phyloP scores from a whole-genome alignment of 2,329 filamentous ascomycete genomes.

The Phaeosphaeria sp. region DNA sequence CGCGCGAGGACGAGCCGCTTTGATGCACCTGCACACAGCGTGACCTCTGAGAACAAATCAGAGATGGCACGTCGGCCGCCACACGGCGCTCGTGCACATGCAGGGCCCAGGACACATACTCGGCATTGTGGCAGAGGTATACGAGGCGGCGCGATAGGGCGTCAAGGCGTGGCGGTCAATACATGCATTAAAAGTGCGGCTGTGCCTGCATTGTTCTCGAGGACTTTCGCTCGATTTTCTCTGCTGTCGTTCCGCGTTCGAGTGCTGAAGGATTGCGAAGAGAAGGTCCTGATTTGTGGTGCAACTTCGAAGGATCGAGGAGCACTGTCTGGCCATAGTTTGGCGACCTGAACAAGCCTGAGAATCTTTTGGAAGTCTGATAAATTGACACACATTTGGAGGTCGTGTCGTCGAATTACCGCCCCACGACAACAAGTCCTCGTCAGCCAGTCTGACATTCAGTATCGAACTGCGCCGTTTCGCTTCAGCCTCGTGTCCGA shows the following conservation, averaged over 20 bases:
- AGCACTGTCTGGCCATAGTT: background rate
- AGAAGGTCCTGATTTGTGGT: background rate
- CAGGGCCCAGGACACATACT: background rate
- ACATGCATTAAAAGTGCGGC: constrained; percentile 12
- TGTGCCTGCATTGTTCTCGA: constrained; percentile 2
- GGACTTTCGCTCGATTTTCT: background rate
- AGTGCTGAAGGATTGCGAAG: background rate
- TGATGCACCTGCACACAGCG: background rate
- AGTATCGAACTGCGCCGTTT: background rate
- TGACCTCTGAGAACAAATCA: constrained; percentile 1
- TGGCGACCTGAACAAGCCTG: background rate
- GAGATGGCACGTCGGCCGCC: constrained; percentile 1
- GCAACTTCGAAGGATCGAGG: background rate
- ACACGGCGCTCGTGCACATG: background rate
- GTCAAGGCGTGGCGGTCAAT: constrained; percentile 3
- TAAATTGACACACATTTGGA: background rate
- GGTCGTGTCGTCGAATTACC: background rate
- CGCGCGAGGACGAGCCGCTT: background rate
- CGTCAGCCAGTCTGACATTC: background rate
- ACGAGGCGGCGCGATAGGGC: constrained; percentile 11
- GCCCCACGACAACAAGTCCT: background rate
- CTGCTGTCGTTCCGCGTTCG: background rate
- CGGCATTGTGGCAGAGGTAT: constrained; percentile 12
- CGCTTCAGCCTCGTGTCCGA: background rate
- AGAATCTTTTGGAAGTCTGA: background rate